Base-by-base conservation (phyloP, 1,284 basidiomycete species). In the Trametes polyzona region DNA sequence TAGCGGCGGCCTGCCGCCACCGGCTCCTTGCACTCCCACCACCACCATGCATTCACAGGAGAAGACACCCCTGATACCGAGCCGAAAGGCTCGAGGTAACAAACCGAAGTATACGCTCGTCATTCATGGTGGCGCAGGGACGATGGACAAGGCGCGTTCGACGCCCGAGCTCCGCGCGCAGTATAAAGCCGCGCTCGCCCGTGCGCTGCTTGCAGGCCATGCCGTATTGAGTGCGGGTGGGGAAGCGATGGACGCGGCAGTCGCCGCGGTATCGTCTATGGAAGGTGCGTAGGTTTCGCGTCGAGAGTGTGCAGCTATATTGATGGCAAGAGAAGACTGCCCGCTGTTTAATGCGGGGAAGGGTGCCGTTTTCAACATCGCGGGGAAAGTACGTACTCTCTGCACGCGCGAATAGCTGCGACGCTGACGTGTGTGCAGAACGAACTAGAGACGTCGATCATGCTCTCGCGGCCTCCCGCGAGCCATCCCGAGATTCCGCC, bases 231-330 rank as follows among this genome's bases (percentile, higher is more conserved):
- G 71, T 32, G 69, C 77, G 2, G 89, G 88, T 21, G 89, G 90
- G 0, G 87, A 91, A 65, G 91, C 92, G 3, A 84, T 94, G 78
- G 90, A 93, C 67, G 91, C 92, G n/a, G 84, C 80, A 2, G 86
- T 88, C 2, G 86, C 88, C 7, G 90, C 92, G 0, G 92, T 92
- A 6, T 76, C 80, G 0, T 73, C 78, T 9, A 77, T 94, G 79
- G 92, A 93, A 81, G 86, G 90, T 86, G 48, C n/a, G 73, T 50
- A 24, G 17, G 7, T 17, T 11, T 11, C 21, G 11, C 4, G n/a
- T n/a, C n/a, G n/a, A n/a, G n/a, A n/a, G n/a, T n/a, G n/a, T n/a
- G n/a, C n/a, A n/a, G n/a, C n/a, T n/a, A 27, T 27, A 23, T 17
- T 7, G 33, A 14, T 33, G n/a, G 8, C 21, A n/a, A 14, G 16